Conservation (phyloP, 371 early-diverging fungal species). For the Syncephalastrum sp. region DNA sequence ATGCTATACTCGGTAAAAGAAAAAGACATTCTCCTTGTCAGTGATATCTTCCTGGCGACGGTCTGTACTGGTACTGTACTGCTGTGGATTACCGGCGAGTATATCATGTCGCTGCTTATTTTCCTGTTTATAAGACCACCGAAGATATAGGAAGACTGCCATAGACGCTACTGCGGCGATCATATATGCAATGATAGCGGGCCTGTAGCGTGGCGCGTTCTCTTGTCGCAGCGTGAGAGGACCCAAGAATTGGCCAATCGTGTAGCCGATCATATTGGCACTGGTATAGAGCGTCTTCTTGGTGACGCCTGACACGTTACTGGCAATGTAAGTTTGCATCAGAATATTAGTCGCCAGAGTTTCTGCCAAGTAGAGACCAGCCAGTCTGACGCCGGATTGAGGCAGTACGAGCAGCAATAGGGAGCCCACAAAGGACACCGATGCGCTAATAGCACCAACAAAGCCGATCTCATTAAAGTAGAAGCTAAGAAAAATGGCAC, state of each 20-base stretch:
- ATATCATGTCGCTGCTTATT: slow-evolving; percentile 6
- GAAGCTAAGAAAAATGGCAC: neutral
- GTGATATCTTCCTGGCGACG: too few relatives aligned
- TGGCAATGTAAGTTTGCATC: slow-evolving; percentile 10
- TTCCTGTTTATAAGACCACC: slow-evolving; percentile 10
- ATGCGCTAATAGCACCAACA: slow-evolving; percentile 2
- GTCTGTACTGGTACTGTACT: too few relatives aligned
- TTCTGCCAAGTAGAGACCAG: slow-evolving; percentile 12
- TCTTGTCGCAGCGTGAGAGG: slow-evolving; percentile 21
- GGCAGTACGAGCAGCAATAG: slow-evolving; percentile 10
- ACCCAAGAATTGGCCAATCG: slow-evolving; percentile 20
- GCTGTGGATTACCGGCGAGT: too few relatives aligned
- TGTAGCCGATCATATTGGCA: slow-evolving; percentile 9
- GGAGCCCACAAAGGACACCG: slow-evolving; percentile 11
- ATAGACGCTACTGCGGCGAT: slow-evolving; percentile 21
- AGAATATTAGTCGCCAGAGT: slow-evolving; percentile 7
- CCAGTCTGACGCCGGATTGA: slow-evolving; percentile 1
- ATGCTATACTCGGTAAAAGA: too few relatives aligned
- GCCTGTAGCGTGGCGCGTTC: slow-evolving; percentile 15
- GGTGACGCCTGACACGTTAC: slow-evolving; percentile 19
- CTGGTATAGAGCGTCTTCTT: slow-evolving; percentile 21
- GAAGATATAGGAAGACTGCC: slow-evolving; percentile 16
- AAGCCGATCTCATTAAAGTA: slow-evolving; percentile 9
- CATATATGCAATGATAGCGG: slow-evolving; percentile 21
- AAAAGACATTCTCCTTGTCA: too few relatives aligned